Evolutionary conservation across 176 grass and related monocot genomes (phyloP).

Genomic region (Oryza meyeriana): DNA sequence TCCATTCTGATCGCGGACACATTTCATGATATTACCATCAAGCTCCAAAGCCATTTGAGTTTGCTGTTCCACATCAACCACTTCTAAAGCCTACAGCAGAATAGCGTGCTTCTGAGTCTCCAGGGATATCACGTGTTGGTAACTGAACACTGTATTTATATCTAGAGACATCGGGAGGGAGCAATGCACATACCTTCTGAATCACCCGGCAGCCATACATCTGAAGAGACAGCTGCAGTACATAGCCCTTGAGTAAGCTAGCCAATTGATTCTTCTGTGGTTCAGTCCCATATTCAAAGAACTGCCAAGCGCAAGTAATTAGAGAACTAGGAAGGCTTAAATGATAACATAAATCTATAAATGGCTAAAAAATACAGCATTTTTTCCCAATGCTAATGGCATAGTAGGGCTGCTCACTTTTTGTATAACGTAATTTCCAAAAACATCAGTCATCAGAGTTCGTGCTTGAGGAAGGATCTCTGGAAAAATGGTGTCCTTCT

Average conservation of each 20-base stretch:
- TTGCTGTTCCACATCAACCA: constrained; percentile 81
- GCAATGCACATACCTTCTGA: constrained; percentile 72
- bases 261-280: constrained; percentile 77
- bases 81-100: constrained; percentile 84
- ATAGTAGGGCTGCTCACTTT: constrained; percentile 57
- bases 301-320: constrained; percentile 54
- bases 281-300: constrained; percentile 92
- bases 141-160: not conserved
- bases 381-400: not conserved
- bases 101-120: constrained; percentile 10
- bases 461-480: constrained; percentile 91
- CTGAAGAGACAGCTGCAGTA: constrained; percentile 83
- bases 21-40: constrained; percentile 83
- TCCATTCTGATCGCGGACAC: constrained; percentile 94
- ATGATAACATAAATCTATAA: not conserved
- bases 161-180: not conserved
- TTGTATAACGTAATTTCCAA: constrained; percentile 99
- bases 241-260: constrained; percentile 66
- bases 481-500: constrained; percentile 90
- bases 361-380: not conserved
- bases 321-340: constrained; percentile 6
- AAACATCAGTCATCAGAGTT: constrained; percentile 97
- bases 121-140: not conserved
- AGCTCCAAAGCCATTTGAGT: constrained; percentile 85
- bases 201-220: constrained; percentile 99